Base-by-base conservation (phyloP, 768 basidiomycete species). In the Hemileccinum impolitum region DNA sequence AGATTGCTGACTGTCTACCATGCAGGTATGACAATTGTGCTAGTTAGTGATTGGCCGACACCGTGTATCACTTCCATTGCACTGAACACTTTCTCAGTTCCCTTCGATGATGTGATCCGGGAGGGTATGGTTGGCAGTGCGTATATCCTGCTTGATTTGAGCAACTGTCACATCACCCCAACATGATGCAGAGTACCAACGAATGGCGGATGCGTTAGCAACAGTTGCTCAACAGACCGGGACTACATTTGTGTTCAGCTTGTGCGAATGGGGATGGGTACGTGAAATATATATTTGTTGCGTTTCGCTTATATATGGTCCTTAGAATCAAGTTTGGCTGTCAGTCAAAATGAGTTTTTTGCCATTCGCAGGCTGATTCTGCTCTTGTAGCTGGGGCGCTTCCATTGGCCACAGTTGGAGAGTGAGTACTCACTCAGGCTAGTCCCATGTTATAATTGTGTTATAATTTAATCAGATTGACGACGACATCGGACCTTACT, bases 191-290 rank as follows among this genome's bases (percentile, higher is more conserved):
- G 83, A 80, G 56, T 85, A 75, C 52, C 70, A 74, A 18, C 75
- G 80, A 32, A 85, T 85, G 81, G 64, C 80, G 4, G 66, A 77
- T 41, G 82, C 84, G 26, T 75, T 85, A 36, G 65, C 62, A 7
- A 60, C 63, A 10, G 68, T 81, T 15, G 72, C 78, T 21, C 55
- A 73, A 49, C 51, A 60, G 7, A 74, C 77, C 0, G 76, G 76
- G 5, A 79, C 77, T 32, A 79, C 80, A 0, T 65, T 85, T 36
- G 60, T 82, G 11, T 81, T 80, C 46, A 83, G 82, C 31, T 62
- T 85, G 23, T 85, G 84, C 57, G 72, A 85, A 64, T 85, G 84
- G 84, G 84, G 84, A 28, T 69, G 75, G 63, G 84, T 84, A 51
- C 62, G 75, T 66, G 23, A 52, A 38, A 47, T 23, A 19, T 34